Percentiles rank a stretch among this genome's conserved stretches.
Conservation (phyloP, 2,329 filamentous ascomycete genomes). For the Coniochaeta prunicola region DNA sequence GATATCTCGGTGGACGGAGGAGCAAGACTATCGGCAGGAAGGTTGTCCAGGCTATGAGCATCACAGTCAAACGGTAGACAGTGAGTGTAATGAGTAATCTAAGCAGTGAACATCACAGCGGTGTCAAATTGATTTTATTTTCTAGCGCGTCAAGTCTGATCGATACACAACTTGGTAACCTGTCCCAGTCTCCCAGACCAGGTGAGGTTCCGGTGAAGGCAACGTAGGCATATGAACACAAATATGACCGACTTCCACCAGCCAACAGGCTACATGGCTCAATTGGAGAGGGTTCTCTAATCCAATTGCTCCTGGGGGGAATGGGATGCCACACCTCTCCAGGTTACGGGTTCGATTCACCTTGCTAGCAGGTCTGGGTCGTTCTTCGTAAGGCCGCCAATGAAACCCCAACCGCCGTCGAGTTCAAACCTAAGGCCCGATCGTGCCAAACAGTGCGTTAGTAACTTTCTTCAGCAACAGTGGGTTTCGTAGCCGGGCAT, state of each 20-base stretch:
- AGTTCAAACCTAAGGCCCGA: too few relatives aligned
- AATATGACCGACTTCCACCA: background rate
- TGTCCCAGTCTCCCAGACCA: too few relatives aligned
- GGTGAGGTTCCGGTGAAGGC: background rate
- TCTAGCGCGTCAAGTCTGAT: too few relatives aligned
- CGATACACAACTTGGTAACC: too few relatives aligned
- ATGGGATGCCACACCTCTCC: background rate
- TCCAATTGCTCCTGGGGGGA: background rate
- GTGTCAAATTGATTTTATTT: too few relatives aligned
- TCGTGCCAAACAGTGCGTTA: too few relatives aligned
- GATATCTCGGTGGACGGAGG: constrained; percentile 27
- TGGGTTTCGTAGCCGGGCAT: background rate
- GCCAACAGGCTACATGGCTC: background rate
- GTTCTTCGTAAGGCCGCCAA: background rate
- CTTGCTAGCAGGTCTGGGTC: too few relatives aligned
- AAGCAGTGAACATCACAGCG: too few relatives aligned
- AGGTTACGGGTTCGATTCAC: background rate
- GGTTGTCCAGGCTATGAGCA: constrained; percentile 18
- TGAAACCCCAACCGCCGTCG: background rate
- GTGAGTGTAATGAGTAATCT: too few relatives aligned
- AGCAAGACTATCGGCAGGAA: constrained; percentile 19
- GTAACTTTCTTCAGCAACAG: background rate
- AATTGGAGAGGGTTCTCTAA: background rate
- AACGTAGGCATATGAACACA: background rate
- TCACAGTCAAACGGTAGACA: too few relatives aligned